Conservation (phyloP, 495 filamentous ascomycete species). For the Penicillium turbatum region DNA sequence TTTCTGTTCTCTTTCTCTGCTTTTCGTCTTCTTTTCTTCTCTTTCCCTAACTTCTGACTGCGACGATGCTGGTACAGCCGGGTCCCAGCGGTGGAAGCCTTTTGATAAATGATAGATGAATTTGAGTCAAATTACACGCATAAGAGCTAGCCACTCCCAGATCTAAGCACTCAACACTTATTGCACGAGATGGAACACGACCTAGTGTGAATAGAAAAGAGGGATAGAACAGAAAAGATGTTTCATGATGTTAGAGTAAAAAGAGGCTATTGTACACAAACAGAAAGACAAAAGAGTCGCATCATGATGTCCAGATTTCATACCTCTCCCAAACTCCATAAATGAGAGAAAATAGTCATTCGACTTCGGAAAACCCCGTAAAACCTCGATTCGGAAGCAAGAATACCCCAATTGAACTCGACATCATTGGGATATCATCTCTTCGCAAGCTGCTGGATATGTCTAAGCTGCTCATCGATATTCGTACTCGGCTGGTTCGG, state of each 20-base stretch:
- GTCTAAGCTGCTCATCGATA: constrained; percentile 48
- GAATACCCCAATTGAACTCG: neutral
- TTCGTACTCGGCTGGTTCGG: constrained; percentile 42
- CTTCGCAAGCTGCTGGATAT: constrained; percentile 43
- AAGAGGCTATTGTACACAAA: constrained; percentile 18
- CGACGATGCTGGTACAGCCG: neutral
- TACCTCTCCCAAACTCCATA: constrained; percentile 13
- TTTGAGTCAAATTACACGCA: constrained; percentile 1
- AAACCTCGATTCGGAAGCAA: constrained; percentile 4
- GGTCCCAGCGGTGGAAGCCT: neutral
- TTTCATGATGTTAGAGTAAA: constrained; percentile 1
- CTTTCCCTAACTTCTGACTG: neutral
- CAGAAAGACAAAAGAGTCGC: constrained; percentile 3
- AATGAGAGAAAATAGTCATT: constrained; percentile 2
- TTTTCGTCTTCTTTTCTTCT: neutral
- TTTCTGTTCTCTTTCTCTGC: neutral
- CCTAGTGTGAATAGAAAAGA: neutral
- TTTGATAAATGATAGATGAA: constrained; percentile 2
- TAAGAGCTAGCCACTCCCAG: neutral
- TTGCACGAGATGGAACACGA: neutral
- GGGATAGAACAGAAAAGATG: neutral
- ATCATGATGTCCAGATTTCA: constrained; percentile 12
- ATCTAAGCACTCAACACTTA: too few relatives aligned
- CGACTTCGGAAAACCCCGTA: constrained; percentile 6
- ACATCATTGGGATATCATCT: constrained; percentile 12